phyloP scores from a whole-genome alignment of 495 filamentous ascomycete genomes.

The Trypethelium eluteriae region DNA sequence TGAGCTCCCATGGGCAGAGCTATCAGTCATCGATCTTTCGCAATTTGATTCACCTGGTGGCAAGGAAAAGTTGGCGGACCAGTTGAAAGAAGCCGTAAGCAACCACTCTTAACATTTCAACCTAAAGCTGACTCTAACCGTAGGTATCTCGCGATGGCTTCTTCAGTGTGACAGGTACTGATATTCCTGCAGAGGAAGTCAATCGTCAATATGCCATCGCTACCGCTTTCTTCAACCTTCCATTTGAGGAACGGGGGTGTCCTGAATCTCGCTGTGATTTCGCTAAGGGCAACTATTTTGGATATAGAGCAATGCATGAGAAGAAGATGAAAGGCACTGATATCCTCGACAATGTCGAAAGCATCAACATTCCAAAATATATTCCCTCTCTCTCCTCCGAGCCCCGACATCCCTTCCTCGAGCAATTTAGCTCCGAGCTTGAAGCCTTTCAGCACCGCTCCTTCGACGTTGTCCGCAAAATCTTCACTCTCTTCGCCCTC shows the following conservation, averaged over 20 bases:
- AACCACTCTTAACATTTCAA: neutral
- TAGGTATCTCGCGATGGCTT: constrained; percentile 31
- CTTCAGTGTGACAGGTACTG: constrained; percentile 51
- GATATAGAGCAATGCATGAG: constrained; percentile 5
- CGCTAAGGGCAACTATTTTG: constrained; percentile 6
- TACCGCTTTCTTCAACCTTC: constrained; percentile 48
- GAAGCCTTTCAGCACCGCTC: constrained; percentile 45
- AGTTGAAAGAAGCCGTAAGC: constrained; percentile 51
- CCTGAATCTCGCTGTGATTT: constrained; percentile 7
- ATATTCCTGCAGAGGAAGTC: constrained; percentile 49
- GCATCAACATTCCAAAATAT: constrained; percentile 18
- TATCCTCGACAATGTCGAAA: constrained; percentile 13
- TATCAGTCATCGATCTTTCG: constrained; percentile 49
- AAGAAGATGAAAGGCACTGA: constrained; percentile 11
- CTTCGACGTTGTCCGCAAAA: constrained; percentile 40
- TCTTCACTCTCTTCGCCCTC: constrained; percentile 44
- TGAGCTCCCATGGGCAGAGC: constrained; percentile 43
- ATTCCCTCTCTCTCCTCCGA: constrained; percentile 9
- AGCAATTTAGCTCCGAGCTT: constrained; percentile 35
- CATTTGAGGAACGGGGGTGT: neutral
- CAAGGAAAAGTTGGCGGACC: constrained; percentile 47
- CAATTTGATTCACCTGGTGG: constrained; percentile 46
- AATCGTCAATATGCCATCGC: constrained; percentile 51
- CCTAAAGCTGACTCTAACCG: neutral
- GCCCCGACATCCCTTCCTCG: constrained; percentile 12